phyloP scores from a whole-genome alignment of 768 basidiomycete genomes.

The Pisolithus sp. region DNA sequence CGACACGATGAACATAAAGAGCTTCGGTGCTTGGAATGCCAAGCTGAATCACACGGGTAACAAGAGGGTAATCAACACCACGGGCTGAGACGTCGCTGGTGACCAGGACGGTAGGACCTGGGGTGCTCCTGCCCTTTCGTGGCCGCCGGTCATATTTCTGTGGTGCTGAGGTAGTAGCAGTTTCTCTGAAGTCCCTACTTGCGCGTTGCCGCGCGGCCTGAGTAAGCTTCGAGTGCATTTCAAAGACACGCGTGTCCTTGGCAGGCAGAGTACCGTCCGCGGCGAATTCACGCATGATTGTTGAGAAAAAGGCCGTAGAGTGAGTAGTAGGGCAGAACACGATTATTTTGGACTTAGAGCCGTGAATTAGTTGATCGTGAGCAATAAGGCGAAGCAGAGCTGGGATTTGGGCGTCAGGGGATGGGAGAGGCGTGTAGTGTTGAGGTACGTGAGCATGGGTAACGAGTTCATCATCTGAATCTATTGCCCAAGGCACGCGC shows the following conservation, averaged over 20 bases:
- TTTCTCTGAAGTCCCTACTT: constrained; percentile 51
- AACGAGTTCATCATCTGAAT: constrained; percentile 26
- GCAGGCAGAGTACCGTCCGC: constrained; percentile 41
- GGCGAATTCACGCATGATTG: constrained; percentile 48
- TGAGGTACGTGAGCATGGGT: constrained; percentile 77
- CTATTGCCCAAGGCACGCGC: neutral
- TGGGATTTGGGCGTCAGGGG: constrained; percentile 62
- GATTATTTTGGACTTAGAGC: constrained; percentile 64
- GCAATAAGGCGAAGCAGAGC: constrained; percentile 75
- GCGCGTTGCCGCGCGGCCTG: constrained; percentile 52
- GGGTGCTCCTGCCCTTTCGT: constrained; percentile 26
- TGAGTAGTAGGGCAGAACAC: constrained; percentile 85
- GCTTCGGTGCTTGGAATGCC: constrained; percentile 67
- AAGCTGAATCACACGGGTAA: constrained; percentile 87
- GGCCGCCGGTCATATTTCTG: neutral
- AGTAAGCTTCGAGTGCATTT: constrained; percentile 75
- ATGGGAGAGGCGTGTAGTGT: constrained; percentile 69
- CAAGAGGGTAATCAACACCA: constrained; percentile 83
- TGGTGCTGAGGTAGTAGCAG: constrained; percentile 8
- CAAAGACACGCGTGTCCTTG: constrained; percentile 54
- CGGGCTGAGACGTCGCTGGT: constrained; percentile 87
- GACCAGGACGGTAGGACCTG: constrained; percentile 58
- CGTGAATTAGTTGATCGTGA: constrained; percentile 78
- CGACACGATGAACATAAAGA: constrained; percentile 81
- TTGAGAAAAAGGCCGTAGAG: constrained; percentile 70